Evolutionary conservation across 1,139 yeast genomes (phyloP), one percentile per base, ranked within the genome.

Genomic region (Taphrina confusa): DNA sequence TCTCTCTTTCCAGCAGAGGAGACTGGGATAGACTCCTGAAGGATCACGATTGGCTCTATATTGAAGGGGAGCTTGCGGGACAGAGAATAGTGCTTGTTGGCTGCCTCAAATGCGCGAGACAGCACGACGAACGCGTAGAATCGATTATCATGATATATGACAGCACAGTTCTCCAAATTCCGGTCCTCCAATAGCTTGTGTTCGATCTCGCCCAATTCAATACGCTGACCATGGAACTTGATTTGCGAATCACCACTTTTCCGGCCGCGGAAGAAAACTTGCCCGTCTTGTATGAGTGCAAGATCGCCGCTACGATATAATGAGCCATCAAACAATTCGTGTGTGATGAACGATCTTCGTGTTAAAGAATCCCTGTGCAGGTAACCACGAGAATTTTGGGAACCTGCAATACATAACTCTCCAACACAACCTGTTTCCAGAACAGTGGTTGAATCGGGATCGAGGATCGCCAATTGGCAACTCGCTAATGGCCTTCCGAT

Each of bases 121-220:
- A 46, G 50, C 12, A 55, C 61, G 12, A 61, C 64, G 14, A 62
- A 65, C 2, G 62, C 62, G 12, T 56, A 65, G 9, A 65, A 37
- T 5, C 54, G 40, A 14, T 40, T 22, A 22, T 50, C 56, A 8
- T 47, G 46, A 18, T 51, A 14, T 6, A 62, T 60, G 14, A 61
- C 28, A 6, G 66, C 67, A 16, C 64, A 62, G 8, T 47, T 42
- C 8, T 44, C 23, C 9, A 62, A 58, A 12, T 60, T 39, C 4
- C 23, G 9, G n/a, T 42, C 34, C 2, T 22, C 36, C 4, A 46
- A 47, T 14, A 67, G 50, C 5, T 58, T 66, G 36, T 55, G 44
- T 28, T 67, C 71, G 16, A 69, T 66, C 55, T 69, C 71, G 4
- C 70, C 71, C 1, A 69, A 62, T 34, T 69, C 71, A n/a, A 69